Evolutionary conservation across 164 flowering plant genomes (phyloP), one percentile per base, ranked within the genome.

Genomic region (Piper longum): DNA sequence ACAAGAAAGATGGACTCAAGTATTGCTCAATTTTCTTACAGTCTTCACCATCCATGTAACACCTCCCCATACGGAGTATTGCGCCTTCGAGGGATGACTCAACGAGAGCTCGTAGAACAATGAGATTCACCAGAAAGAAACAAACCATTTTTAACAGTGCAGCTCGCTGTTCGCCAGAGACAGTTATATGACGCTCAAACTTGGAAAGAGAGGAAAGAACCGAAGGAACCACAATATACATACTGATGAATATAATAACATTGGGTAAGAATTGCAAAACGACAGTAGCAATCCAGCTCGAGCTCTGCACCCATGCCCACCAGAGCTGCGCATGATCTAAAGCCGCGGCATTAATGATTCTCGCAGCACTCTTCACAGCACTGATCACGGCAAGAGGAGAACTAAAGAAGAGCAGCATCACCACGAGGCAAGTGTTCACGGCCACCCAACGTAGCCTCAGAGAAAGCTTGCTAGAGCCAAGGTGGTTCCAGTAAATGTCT

Each of bases 31-130:
- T 91, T 78, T 80, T 75, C 76, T 82, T 91, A 80, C 99, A 95
- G 73, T 95, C 99, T 80, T 89, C 98, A 56, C 99, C 98, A 70
- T 95, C 99, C 79, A 95, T 78, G 69, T 95, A 95, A 80, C 99
- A 95, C 59, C 90, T 79, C 14, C 99, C 96, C 99, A 95, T 91
- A 62, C 71, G 65, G 48, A 95, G 70, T 13, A 95, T 72, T 14
- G 88, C 78, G 71, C 78, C 75, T 77, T 95, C 99, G 57, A 95
- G 59, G 3, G 99, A 89, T n/a, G 99, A 91, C 63, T 91, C 99
- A 41, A 95, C 91, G 63, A 95, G 65, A 59, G 81, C 96, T 68
- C 93, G 83, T 63, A 95, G 65, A 17, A 95, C 79, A 44, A 95
- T 91, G 63, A 95, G 91, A 74, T 91, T 95, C 7, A 95, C 99